Evolutionary conservation across 208 protist species (phyloP), one percentile per base, ranked within the genome.

Genomic region (Novymonas esmeraldas): DNA sequence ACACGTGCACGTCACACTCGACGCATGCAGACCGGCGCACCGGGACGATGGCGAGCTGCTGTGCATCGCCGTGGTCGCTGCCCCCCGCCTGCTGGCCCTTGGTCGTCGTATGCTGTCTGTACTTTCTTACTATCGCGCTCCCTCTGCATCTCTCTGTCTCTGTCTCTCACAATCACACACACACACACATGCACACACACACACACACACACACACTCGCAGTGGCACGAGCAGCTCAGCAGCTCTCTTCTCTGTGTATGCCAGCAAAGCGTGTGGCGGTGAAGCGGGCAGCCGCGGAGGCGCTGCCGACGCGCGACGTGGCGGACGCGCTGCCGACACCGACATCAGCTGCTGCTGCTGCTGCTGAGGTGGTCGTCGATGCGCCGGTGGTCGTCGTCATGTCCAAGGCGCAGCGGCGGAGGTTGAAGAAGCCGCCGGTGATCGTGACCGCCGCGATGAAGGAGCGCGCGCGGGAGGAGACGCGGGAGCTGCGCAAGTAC

Each of bases 361-460:
- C 51, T 3, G 44, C 72, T 10, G 28, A 49, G 20, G 48, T 61
- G 41, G 39, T 42, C 58, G 57, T 52, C 29, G 63, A 62, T 48
- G 73, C 52, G 28, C 41, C 67, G 20, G 80, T 76, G 22, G 85
- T 86, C 64, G 73, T 81, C 29, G 80, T 94, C 48, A 91, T 96
- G 84, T 94, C 92, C 5, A 70, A 76, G 6, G 88, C 92, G 14
- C 81, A 90, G 62, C 79, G 92, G 18, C 84, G 92, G 1, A 81
- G 73, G 68, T 74, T 91, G 66, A 93, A 93, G 81, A 89, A 88
- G 50, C 78, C 84, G 26, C 73, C 46, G 26, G 76, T 92, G 48
- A 61, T 87, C 2, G 92, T 96, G 44, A 95, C 92, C 18, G 62
- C 80, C 2, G 77, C 90, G 67, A 95, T 97, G 92, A 85, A 84